A percentile compares a stretch with the other conserved stretches of the same genome.
Evolutionary conservation across 371 early-diverging fungal species (phyloP).

Genomic region (Rhizopus sp.): DNA sequence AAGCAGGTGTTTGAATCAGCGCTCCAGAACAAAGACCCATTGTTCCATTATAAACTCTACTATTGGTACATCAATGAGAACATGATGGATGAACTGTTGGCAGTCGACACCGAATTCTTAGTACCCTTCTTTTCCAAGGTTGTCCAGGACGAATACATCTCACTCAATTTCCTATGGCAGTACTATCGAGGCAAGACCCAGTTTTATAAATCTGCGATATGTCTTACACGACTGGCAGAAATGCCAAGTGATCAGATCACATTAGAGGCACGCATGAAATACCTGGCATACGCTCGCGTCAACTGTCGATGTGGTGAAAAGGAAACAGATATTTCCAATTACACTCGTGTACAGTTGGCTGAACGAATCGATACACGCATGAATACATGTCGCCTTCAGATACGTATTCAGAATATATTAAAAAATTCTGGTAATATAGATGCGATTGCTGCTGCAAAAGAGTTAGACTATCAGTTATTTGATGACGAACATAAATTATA

Average conservation of each 20-base stretch:
- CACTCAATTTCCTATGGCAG: conserved; percentile 72
- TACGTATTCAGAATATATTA: conserved; percentile 3
- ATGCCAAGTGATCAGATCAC: conserved; percentile 29
- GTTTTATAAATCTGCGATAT: conserved; percentile 68
- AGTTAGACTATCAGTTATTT: background rate
- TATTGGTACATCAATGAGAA: conserved; percentile 62
- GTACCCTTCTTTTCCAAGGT: conserved; percentile 68
- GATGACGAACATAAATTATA: background rate
- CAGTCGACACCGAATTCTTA: conserved; percentile 56
- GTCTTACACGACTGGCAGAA: conserved; percentile 64
- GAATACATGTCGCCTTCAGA: background rate
- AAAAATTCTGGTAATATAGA: conserved; percentile 1
- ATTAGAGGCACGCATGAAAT: conserved; percentile 63
- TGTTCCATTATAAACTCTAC: conserved; percentile 74
- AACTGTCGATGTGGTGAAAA: conserved; percentile 64
- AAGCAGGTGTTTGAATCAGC: conserved; percentile 42
- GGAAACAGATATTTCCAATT: background rate
- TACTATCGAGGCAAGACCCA: conserved; percentile 68
- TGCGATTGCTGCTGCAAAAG: background rate
- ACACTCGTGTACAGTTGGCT: background rate
- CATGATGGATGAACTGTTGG: conserved; percentile 31
- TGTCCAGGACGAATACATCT: conserved; percentile 47
- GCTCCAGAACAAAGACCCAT: conserved; percentile 51
- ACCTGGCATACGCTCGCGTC: conserved; percentile 70
- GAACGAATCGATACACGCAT: background rate